Percentiles rank a stretch among this genome's conserved stretches.
phyloP scores from a whole-genome alignment of 2,329 filamentous ascomycete species.

The Penicillium hordei region DNA sequence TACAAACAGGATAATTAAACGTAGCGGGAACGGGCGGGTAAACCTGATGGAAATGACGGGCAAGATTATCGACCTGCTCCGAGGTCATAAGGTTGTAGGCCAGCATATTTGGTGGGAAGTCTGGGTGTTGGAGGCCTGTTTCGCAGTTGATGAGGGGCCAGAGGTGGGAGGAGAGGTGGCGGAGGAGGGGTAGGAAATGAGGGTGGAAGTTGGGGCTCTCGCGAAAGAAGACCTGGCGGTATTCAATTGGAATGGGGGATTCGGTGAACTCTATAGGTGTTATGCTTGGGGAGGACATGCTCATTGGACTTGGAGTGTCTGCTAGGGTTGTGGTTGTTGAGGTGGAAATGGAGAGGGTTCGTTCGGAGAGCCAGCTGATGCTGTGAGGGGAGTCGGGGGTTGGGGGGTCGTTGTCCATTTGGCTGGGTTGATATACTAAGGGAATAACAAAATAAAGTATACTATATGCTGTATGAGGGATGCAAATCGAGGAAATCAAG shows the following conservation, averaged over 20 bases:
- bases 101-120: slow-evolving; percentile 41
- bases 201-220: slow-evolving; percentile 1
- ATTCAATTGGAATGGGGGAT: neutral
- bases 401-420: neutral
- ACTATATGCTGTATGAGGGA: neutral
- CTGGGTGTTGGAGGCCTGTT: slow-evolving; percentile 38
- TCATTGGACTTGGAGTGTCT: neutral
- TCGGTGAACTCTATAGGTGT: neutral
- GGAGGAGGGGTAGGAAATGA: slow-evolving; percentile 20
- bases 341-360: slow-evolving; percentile 1
- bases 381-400: neutral
- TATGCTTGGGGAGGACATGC: neutral
- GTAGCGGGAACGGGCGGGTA: slow-evolving; percentile 36
- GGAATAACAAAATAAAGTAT: no score
- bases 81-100: slow-evolving; percentile 45
- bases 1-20: slow-evolving; percentile 35
- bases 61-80: slow-evolving; percentile 43
- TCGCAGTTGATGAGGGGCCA: slow-evolving; percentile 39
- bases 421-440: no score
- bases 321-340: neutral
- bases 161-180: slow-evolving; percentile 33
- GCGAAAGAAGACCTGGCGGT: neutral
- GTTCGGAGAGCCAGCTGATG: neutral
- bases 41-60: slow-evolving; percentile 45
- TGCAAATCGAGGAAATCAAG: neutral